A percentile compares a stretch with the other conserved stretches of the same genome.
Conservation (phyloP, 192 early-diverging fungal genomes). For the Podochytrium sp. region DNA sequence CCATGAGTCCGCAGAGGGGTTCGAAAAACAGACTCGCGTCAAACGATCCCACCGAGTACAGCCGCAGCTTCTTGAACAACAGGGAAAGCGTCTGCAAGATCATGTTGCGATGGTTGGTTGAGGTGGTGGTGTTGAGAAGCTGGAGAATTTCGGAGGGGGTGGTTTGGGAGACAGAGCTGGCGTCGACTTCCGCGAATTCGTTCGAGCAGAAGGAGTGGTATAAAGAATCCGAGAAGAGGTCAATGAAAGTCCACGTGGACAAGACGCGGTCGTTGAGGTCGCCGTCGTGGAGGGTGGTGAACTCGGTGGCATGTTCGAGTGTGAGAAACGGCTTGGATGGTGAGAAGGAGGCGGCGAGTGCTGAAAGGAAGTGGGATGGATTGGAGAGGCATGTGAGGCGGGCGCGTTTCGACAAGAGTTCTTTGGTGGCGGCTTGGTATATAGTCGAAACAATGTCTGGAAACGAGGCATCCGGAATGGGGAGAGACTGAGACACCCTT, state of each 20-base stretch:
- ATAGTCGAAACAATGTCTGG: not conserved
- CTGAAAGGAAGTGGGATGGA: not conserved
- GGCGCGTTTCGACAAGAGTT: not conserved
- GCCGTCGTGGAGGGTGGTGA: not conserved
- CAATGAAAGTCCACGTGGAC: not conserved
- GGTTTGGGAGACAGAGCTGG: not conserved
- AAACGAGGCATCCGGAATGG: not conserved
- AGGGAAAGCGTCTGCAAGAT: not conserved
- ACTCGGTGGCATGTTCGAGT: conserved; percentile 5
- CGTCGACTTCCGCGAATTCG: not conserved
- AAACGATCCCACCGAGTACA: not conserved
- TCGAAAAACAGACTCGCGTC: not conserved
- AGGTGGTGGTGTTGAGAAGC: not conserved
- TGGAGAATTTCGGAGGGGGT: not conserved
- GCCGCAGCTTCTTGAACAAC: not conserved
- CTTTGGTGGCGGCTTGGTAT: conserved; percentile 9
- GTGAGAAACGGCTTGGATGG: not conserved
- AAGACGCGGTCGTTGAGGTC: not conserved
- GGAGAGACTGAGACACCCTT: not conserved
- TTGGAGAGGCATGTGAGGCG: not conserved
- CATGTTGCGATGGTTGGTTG: not conserved
- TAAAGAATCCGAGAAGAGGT: not conserved
- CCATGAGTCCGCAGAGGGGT: not conserved
- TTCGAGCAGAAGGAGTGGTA: not conserved
- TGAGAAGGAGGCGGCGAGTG: not conserved